Evolutionary conservation across 2,329 filamentous ascomycete species (phyloP), one percentile per base, ranked within the genome.

Genomic region (Zymoseptoria ardabiliae): DNA sequence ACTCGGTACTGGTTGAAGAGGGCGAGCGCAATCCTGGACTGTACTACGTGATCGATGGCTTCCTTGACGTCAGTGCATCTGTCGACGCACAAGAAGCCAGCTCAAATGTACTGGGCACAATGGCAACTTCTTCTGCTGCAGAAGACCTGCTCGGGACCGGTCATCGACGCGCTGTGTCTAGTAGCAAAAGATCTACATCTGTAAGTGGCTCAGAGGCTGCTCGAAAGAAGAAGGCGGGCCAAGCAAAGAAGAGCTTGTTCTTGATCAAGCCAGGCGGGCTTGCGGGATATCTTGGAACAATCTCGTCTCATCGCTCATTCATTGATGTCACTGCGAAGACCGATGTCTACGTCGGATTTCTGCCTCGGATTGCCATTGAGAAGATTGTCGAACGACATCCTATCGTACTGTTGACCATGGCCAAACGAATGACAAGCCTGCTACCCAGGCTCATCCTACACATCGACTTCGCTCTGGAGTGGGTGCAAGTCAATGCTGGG

Each of bases 1-100:
- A 90, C 2, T 93, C 94, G 1, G 89, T 99, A 0, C 81, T 99
- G 17, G 92, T 99, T 0, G 94, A 99, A 70, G 92, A 97, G 76
- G 93, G 94, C 9, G 94, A 99, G 73, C 84, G 94, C n/a, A 96
- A 95, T 67, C 94, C 94, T 0, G 94, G 94, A 0, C 74, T 99
- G 0, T 99, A 99, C 76, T 99, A 99, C 74, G 93, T 99, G 2
- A 89, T 99, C 54, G 94, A 99, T 72, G 94, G 94, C 0, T 99
- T 99, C 68, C 78, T 99, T 41, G 94, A 99, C 69, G 92, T 97
- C 50, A 91, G 91, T 62, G 87, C 95, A n/a, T 86, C 90, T 1
- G 78, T 84, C 0, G 85, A 88, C n/a, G 85, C 88, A n/a, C 80
- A 83, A 52, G 77, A 74, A n/a, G 67, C 70, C 4, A 73, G 75